These are phyloP conservation scores for Cornus kousa DNA, from an alignment of 148 eudicot species.

Conservation along the genomic window DNA sequence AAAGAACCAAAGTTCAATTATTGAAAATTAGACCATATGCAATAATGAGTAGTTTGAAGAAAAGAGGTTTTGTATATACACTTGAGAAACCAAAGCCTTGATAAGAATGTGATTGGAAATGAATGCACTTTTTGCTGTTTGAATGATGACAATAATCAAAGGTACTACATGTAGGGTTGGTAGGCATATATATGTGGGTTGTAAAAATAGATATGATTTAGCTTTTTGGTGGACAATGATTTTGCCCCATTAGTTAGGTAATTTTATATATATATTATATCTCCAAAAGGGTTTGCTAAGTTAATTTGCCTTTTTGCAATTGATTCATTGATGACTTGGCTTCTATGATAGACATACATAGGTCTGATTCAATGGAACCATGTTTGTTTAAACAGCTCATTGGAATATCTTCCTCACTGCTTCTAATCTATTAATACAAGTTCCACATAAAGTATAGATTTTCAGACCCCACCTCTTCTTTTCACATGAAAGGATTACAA, in stretches of 20 bases:
- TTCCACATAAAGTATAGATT: constrained; percentile 5
- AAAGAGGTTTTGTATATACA: background rate
- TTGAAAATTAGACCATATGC: no score
- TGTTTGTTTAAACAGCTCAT: background rate
- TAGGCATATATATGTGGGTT: background rate
- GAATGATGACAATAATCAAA: background rate
- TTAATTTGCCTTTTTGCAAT: background rate
- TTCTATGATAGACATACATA: background rate
- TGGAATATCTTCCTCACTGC: background rate
- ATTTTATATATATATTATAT: background rate
- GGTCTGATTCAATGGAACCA: constrained; percentile 1
- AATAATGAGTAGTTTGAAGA: background rate
- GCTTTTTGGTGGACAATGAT: background rate
- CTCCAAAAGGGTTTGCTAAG: background rate
- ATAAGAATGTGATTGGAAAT: background rate
- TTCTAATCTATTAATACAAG: background rate
- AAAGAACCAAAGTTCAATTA: no score
- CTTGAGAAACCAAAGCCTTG: constrained; percentile 2
- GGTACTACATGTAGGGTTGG: background rate
- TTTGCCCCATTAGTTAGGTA: background rate
- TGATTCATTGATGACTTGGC: background rate
- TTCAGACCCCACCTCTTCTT: constrained; percentile 7
- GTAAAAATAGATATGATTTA: background rate
- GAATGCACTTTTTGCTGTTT: background rate
- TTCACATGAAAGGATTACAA: constrained; percentile 10